These are phyloP conservation scores for Delitschia confertaspora DNA, from an alignment of 495 filamentous ascomycete genomes.

Conservation along the genomic window DNA sequence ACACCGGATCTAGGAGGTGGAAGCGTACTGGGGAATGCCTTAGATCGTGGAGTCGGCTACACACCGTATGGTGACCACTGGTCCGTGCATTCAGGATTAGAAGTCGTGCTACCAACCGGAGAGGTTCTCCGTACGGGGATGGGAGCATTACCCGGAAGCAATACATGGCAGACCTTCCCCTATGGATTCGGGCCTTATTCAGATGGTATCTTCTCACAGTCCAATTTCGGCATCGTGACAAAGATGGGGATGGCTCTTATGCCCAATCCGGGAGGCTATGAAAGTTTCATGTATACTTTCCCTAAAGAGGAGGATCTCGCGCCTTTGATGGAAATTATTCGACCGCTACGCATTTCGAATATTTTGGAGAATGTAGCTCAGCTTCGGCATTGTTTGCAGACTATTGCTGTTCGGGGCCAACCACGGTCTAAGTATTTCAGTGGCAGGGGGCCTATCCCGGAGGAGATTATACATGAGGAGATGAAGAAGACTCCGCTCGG, in stretches of 20 bases:
- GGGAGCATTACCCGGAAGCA: slow-evolving; percentile 36
- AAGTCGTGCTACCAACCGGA: slow-evolving; percentile 43
- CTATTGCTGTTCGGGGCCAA: slow-evolving; percentile 13
- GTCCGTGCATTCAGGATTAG: slow-evolving; percentile 41
- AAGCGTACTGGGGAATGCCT: slow-evolving; percentile 47
- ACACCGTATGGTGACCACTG: slow-evolving; percentile 43
- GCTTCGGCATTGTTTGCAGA: slow-evolving; percentile 19
- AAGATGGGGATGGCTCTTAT: slow-evolving; percentile 24
- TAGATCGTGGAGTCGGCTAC: slow-evolving; percentile 40
- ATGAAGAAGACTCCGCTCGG: slow-evolving; percentile 10
- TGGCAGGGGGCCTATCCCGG: slow-evolving; percentile 13
- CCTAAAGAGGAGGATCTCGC: slow-evolving; percentile 12
- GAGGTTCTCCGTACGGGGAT: slow-evolving; percentile 44
- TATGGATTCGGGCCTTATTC: slow-evolving; percentile 21
- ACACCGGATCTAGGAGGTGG: slow-evolving; percentile 50
- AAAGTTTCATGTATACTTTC: slow-evolving; percentile 25
- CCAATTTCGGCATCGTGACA: slow-evolving; percentile 22
- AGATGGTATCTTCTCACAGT: slow-evolving; percentile 24
- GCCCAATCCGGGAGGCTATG: slow-evolving; percentile 20
- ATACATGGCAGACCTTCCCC: slow-evolving; percentile 23
- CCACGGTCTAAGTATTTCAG: slow-evolving; percentile 11
- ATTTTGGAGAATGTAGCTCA: slow-evolving; percentile 22
- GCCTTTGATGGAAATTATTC: slow-evolving; percentile 18
- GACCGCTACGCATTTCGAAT: slow-evolving; percentile 18
- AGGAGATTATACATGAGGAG: slow-evolving; percentile 2